Evolutionary conservation across 768 basidiomycete genomes (phyloP).

Genomic region (Chalciporus pseudorubinellus): DNA sequence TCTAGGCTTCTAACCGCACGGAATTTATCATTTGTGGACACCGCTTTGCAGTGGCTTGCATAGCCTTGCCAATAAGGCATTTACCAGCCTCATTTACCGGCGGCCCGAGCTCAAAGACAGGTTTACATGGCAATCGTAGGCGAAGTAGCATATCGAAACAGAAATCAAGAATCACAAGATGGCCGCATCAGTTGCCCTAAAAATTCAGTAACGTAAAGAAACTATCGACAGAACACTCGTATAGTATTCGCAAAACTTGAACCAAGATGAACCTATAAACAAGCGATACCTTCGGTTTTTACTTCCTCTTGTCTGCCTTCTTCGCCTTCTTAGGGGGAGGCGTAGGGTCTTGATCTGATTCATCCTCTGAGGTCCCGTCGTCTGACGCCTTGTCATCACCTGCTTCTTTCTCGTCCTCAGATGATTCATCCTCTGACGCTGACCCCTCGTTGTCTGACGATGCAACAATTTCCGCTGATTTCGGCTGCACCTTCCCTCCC

Average conservation of each 20-base stretch:
- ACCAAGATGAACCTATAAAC: background rate
- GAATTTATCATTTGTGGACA: constrained; percentile 27
- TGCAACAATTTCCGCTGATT: constrained; percentile 24
- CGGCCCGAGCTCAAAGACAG: constrained; percentile 14
- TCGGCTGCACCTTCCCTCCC: constrained; percentile 21
- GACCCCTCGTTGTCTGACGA: constrained; percentile 32
- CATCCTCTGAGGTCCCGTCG: constrained; percentile 22
- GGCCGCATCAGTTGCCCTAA: background rate
- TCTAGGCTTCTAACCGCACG: background rate
- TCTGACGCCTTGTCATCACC: constrained; percentile 23
- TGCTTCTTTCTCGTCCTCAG: constrained; percentile 25
- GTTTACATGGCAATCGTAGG: constrained; percentile 3
- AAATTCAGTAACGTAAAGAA: constrained; percentile 22
- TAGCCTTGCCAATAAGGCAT: constrained; percentile 5
- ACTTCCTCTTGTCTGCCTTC: constrained; percentile 29
- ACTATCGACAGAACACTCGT: constrained; percentile 28
- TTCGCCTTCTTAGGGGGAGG: constrained; percentile 32
- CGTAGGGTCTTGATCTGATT: constrained; percentile 27
- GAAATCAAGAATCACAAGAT: background rate
- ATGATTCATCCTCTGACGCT: constrained; percentile 27
- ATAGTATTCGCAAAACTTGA: constrained; percentile 21
- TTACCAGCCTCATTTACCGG: no score
- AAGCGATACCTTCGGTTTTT: constrained; percentile 6
- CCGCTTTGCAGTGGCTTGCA: constrained; percentile 33
- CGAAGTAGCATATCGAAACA: background rate